Base-by-base conservation (phyloP, 2,329 filamentous ascomycete genomes). In the Raffaelea ambrosiae region DNA sequence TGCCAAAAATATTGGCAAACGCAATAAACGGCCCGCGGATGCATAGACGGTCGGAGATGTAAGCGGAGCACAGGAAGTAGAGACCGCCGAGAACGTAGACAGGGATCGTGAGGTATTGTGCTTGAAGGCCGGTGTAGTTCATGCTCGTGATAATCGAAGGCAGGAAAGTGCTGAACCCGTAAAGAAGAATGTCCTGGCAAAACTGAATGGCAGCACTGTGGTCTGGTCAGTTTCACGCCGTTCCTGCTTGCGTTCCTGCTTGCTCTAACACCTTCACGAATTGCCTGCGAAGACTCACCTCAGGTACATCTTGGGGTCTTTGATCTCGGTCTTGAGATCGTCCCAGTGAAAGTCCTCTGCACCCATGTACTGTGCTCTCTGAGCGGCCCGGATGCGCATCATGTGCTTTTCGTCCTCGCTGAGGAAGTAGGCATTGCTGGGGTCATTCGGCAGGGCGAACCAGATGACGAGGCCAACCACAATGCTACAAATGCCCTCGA, bases 21-120 rank as follows among this genome's bases (percentile, higher is more conserved):
- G 77, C 68, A 5, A 71, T 67, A 49, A 78, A 83, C 1, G 79
- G 57, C 0, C 23, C 36, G 36, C 44, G 44, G 23, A 33, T 20
- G 22, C 10, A 71, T 81, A 38, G 81, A 74, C 68, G 65, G 58
- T 86, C 81, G 20, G 75, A 79, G 47, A 80, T 60, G 50, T 70
- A 70, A 5, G 81, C 81, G 13, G 76, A 66, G 2, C 70, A 48
- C 16, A 86, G 64, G 54, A 83, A 86, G 0, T 70, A 73, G 20
- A 81, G 68, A 0, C 79, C 81, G 1, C 82, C 83, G 1, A 84
- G 59, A 0, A 72, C 70, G 53, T 86, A 86, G 57, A 81, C 81
- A 1, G 83, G 83, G 19, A 86, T 79, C 0, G 82, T 86, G 40
- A 87, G 68, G 38, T 79, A 77, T 58, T 87, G 83, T 54, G 81